These are phyloP conservation scores for Kodamaea fukazawae DNA, from an alignment of 805 yeast genomes.

Conservation along the genomic window DNA sequence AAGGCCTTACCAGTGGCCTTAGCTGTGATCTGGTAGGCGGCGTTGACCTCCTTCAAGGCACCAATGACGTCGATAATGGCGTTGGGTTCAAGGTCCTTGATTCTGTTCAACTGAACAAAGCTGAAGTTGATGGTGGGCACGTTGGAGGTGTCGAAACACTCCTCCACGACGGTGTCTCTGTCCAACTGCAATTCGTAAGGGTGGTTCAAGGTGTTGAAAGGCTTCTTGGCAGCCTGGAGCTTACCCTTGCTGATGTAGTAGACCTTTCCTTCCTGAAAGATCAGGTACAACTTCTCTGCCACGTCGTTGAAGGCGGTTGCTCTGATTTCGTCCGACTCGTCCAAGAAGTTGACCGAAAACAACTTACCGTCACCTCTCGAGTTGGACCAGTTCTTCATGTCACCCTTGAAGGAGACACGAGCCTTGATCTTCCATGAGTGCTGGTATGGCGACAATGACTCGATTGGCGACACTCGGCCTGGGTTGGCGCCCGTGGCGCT, in stretches of 20 bases:
- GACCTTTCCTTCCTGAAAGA: conserved; percentile 84
- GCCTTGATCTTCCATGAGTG: conserved; percentile 91
- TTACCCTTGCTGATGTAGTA: conserved; percentile 81
- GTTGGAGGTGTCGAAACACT: conserved; percentile 54
- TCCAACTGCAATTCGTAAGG: conserved; percentile 86
- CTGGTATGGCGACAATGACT: conserved; percentile 87
- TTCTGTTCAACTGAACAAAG: conserved; percentile 64
- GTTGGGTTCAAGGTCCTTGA: conserved; percentile 68
- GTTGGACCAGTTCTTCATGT: conserved; percentile 83
- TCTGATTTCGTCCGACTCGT: conserved; percentile 93
- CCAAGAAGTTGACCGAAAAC: conserved; percentile 82
- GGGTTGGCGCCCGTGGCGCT: conserved; percentile 10
- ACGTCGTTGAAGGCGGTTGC: conserved; percentile 91
- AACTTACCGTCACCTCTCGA: conserved; percentile 86
- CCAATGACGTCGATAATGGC: conserved; percentile 84
- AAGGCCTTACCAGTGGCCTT: conserved; percentile 86
- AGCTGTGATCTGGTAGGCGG: conserved; percentile 75
- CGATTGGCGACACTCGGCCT: conserved; percentile 65
- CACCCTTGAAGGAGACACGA: conserved; percentile 84
- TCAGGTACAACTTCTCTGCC: conserved; percentile 74
- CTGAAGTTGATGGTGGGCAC: conserved; percentile 80
- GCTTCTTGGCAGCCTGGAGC: conserved; percentile 79
- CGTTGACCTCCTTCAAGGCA: conserved; percentile 72
- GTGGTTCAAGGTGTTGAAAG: conserved; percentile 78
- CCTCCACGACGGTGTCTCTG: conserved; percentile 72